Base-by-base conservation (phyloP, 1,284 basidiomycete genomes). In the Cryptococcus sp. region DNA sequence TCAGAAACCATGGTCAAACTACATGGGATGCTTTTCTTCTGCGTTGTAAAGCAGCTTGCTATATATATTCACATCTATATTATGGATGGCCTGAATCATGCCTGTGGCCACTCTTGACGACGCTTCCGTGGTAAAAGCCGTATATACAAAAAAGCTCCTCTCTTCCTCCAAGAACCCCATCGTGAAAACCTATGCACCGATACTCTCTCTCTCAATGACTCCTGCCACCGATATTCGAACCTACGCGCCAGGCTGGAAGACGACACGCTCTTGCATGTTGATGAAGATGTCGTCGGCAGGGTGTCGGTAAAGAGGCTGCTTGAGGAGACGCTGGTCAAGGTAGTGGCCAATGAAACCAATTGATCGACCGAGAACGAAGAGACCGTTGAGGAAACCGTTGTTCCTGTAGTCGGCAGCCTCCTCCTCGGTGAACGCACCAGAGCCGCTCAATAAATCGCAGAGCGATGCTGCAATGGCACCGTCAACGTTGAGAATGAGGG, bases 381-480 rank as follows among this genome's bases (percentile, higher is more conserved):
- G 83, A 64, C 93, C 94, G 79, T 98, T 98, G 61, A 99, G 85
- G 19, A 73, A 67, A 63, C 81, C 68, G 58, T 83, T 83, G 82
- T 89, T 91, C 82, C 93, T 91, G 83, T 98, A 98, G 81, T 99
- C 95, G 67, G 93, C 89, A 16, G 93, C 94, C 81, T 98, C 95
- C 66, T 98, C 94, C 20, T 88, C 84, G 3, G 89, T 93, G 84
- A 99, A 99, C 6, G 94, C 94, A 64, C 94, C 93, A 58, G 86
- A 88, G 78, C 94, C 91, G 50, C 89, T 87, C 59, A 99, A 86
- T 58, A 99, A 83, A 80, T 98, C 95, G 72, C 94, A 92, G 82
- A 99, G 98, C 83, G 90, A 96, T 63, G 95, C 95, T 49, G 95
- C 95, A 65, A 99, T 94, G 79, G 93, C 95, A 49, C 94, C 94